Conservation (phyloP, 2,329 filamentous ascomycete genomes). For the Alternaria novae-zelandiae region DNA sequence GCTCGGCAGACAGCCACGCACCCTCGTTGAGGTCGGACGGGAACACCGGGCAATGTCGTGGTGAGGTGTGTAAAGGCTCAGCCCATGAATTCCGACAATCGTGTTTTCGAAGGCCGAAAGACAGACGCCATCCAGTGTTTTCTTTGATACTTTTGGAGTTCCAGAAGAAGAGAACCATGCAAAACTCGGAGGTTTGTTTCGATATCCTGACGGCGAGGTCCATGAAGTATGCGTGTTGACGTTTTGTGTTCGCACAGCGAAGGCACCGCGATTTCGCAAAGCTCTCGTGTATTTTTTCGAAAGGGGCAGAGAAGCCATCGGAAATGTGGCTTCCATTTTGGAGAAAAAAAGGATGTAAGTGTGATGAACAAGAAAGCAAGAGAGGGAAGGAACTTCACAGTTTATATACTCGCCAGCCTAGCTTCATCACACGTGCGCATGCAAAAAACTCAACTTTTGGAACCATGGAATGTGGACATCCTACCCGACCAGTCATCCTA, state of each 20-base stretch:
- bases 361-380: background rate
- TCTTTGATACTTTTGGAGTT: no score
- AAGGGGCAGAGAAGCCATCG: no score
- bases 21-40: background rate
- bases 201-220: background rate
- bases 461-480: background rate
- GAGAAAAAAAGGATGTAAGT: background rate
- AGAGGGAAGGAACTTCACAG: rapidly evolving
- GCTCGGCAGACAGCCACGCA: background rate
- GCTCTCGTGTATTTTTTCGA: no score
- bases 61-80: background rate
- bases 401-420: background rate
- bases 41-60: background rate
- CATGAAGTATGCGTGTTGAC: no score
- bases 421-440: background rate
- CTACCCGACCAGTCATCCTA: background rate
- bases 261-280: no score
- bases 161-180: no score
- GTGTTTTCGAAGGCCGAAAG: background rate
- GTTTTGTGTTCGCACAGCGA: no score
- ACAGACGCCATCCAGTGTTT: no score
- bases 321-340: no score
- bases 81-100: no score
- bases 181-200: no score
- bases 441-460: background rate